Base-by-base conservation (phyloP, 1,284 basidiomycete genomes). In the Ceratobasidium sp. region DNA sequence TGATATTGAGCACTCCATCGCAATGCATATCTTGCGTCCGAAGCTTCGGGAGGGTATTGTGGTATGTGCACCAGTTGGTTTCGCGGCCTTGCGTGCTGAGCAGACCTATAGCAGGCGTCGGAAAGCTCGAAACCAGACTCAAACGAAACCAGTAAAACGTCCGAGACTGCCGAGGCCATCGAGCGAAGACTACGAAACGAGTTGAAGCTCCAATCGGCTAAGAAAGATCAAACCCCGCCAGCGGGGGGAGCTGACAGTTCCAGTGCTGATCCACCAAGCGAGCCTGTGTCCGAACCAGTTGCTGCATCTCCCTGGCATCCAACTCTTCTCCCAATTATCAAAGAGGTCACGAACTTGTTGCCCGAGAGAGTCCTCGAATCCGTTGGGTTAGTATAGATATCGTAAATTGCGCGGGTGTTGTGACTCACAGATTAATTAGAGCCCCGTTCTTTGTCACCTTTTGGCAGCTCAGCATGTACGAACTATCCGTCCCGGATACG, bases 381-480 rank as follows among this genome's bases (percentile, higher is more conserved):
- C 62, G 86, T 95, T 75, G 92, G 92, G 92, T 93, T 77, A 76
- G 87, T 79, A 11, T 8, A 28, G 33, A 53, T 48, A 9, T 25
- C 42, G 5, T 11, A 40, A 16, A 12, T 54, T 16, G 25, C 58
- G 8, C 28, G 63, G 25, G 48, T 58, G 38, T 40, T 38, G 63
- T 38, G 54, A 25, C 38, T 74, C 21, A 70, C 76, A 7, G 48
- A 73, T 51, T 46, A 38, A 9, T 48, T 75, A 95, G 94, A 5
- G 89, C 92, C 40, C 91, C 88, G 1, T 98, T 98, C 82, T 96
- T 95, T 77, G 82, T 93, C 51, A 94, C 94, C 0, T 98, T 97
- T 82, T 98, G 96, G 96, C 94, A 96, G 79, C 80, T 98, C 69
- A 91, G 92, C 0, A 90, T 91, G 30, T 92, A 94, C 76, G 96